phyloP scores from a whole-genome alignment of 2,329 filamentous ascomycete species.

The Ophiostoma tasmaniense region DNA sequence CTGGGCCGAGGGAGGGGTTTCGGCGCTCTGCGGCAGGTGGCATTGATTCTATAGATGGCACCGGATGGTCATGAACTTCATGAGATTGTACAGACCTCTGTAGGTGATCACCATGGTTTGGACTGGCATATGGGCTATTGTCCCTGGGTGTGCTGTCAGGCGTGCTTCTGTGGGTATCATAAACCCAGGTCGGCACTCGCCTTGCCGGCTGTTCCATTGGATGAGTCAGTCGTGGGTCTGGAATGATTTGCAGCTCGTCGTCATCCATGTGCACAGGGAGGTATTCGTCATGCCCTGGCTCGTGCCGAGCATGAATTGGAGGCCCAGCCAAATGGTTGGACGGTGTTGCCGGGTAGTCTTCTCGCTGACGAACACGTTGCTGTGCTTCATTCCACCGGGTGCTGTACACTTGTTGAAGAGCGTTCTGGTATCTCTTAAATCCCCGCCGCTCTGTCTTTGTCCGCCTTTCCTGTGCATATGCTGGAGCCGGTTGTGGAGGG shows the following conservation, averaged over 20 bases:
- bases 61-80: constrained; percentile 35
- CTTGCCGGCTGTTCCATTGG: neutral
- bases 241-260: neutral
- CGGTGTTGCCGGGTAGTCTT: neutral
- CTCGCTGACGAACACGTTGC: constrained; percentile 22
- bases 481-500: neutral
- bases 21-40: constrained; percentile 33
- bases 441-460: constrained; percentile 26
- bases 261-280: neutral
- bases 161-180: neutral
- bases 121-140: neutral
- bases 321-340: neutral
- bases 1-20: constrained; percentile 5
- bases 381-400: constrained; percentile 28
- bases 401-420: constrained; percentile 16
- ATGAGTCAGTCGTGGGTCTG: neutral
- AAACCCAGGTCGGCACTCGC: neutral
- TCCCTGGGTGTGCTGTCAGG: neutral
- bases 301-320: neutral
- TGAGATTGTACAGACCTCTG: constrained; percentile 15
- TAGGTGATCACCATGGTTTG: neutral
- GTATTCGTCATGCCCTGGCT: neutral
- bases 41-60: constrained; percentile 28
- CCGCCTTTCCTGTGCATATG: neutral
- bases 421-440: constrained; percentile 39